Evolutionary conservation across 1,284 basidiomycete species (phyloP).

Genomic region (Sanghuangporus baumii): DNA sequence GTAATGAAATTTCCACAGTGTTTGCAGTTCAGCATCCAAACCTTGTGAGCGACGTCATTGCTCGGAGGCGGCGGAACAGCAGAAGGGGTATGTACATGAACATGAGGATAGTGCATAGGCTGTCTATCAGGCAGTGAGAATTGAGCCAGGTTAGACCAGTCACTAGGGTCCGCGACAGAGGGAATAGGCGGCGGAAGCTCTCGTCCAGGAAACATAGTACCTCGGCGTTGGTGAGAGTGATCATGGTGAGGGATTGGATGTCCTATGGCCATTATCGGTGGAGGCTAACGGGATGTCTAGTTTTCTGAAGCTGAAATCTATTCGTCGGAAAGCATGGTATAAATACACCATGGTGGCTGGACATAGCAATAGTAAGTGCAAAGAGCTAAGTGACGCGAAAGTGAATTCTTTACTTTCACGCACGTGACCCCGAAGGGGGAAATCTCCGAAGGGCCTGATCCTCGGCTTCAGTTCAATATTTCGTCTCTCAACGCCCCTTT

Average conservation of each 20-base stretch:
- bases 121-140: not conserved
- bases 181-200: conserved; percentile 5
- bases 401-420: not conserved
- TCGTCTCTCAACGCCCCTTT: not conserved
- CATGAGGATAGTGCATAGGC: conserved; percentile 20
- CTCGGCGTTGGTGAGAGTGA: not conserved
- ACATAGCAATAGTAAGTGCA: not conserved
- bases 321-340: not conserved
- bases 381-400: not conserved
- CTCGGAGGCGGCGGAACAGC: conserved; percentile 35
- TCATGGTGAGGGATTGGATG: not conserved
- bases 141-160: not conserved
- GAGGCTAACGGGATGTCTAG: not conserved
- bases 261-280: not conserved
- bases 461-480: not conserved
- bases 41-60: conserved; percentile 53
- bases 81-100: conserved; percentile 30
- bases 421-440: not conserved
- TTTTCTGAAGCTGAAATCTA: not conserved
- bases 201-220: conserved; percentile 7
- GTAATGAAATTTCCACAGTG: conserved; percentile 71
- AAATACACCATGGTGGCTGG: conserved; percentile 4
- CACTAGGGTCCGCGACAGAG: not conserved
- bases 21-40: conserved; percentile 77
- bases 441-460: not conserved